These are phyloP conservation scores for Vitis hybrid DNA, from an alignment of 177 flowering plant genomes.

Conservation along the genomic window DNA sequence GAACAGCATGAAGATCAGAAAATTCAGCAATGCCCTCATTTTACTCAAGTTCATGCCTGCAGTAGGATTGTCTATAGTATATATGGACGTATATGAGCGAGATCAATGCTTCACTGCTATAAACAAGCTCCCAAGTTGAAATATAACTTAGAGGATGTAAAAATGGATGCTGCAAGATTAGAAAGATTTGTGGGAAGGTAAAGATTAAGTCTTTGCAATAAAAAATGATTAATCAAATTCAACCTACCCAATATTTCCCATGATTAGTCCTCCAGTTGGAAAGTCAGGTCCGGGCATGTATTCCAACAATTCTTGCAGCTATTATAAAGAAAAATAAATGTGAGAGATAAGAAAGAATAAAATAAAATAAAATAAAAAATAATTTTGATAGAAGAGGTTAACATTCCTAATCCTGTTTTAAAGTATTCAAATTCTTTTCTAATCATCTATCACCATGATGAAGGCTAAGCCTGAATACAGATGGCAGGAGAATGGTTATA, in stretches of 20 bases:
- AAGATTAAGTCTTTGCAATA: background rate
- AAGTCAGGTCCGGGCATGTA: conserved; percentile 99
- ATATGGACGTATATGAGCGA: too few relatives aligned
- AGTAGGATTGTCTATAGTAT: too few relatives aligned
- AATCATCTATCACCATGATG: too few relatives aligned
- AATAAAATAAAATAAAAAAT: background rate
- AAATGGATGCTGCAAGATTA: background rate
- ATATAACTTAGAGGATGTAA: background rate
- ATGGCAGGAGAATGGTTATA: background rate
- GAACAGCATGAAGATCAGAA: too few relatives aligned
- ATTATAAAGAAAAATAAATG: conserved; percentile 8
- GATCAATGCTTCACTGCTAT: background rate
- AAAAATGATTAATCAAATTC: background rate
- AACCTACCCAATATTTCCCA: conserved; percentile 87
- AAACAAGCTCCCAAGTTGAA: background rate
- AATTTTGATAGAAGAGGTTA: background rate
- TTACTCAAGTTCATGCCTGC: too few relatives aligned
- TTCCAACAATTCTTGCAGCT: conserved; percentile 96
- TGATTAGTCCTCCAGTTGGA: conserved; percentile 93
- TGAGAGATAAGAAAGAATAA: background rate
- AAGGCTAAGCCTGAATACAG: background rate
- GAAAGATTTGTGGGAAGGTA: too few relatives aligned
- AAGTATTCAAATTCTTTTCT: background rate
- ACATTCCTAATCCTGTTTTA: too few relatives aligned
- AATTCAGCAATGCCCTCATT: too few relatives aligned